These are phyloP conservation scores for Mycosphaerelloides madeirae DNA, from an alignment of 2,329 filamentous ascomycete species.

Conservation along the genomic window DNA sequence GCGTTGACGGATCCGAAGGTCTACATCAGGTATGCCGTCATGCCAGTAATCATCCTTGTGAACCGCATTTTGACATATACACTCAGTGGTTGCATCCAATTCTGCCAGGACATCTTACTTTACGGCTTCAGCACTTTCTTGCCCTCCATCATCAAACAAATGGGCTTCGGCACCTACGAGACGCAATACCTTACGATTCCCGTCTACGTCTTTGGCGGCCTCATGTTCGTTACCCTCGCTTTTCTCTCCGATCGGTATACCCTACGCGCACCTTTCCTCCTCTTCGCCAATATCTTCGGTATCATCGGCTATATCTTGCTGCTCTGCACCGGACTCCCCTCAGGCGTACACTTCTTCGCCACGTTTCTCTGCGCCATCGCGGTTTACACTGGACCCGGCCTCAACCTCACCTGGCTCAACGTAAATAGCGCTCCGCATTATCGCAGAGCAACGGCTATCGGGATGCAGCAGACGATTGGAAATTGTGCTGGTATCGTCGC, in stretches of 20 bases:
- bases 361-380: constrained; percentile 25
- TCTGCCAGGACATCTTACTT: constrained; percentile 47
- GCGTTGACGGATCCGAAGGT: constrained; percentile 50
- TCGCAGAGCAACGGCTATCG: constrained; percentile 45
- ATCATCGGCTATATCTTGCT: constrained; percentile 57
- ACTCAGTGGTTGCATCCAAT: constrained; percentile 43
- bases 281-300: constrained; percentile 42
- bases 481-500: constrained; percentile 48
- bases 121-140: constrained; percentile 36
- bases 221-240: constrained; percentile 7
- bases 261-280: constrained; percentile 2
- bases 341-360: constrained; percentile 24
- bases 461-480: constrained; percentile 45
- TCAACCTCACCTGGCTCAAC: constrained; percentile 46
- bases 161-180: constrained; percentile 41
- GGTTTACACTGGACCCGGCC: constrained; percentile 36
- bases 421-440: constrained; percentile 48
- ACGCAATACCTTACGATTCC: constrained; percentile 45
- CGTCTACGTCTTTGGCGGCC: constrained; percentile 33
- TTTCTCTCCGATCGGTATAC: constrained; percentile 3
- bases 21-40: constrained; percentile 37
- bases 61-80: background rate
- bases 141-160: constrained; percentile 13
- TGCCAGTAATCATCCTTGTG: background rate
- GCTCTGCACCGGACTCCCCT: constrained; percentile 15